Evolutionary conservation across 306 rosid species (phyloP).

Genomic region (Cicer arietinum): DNA sequence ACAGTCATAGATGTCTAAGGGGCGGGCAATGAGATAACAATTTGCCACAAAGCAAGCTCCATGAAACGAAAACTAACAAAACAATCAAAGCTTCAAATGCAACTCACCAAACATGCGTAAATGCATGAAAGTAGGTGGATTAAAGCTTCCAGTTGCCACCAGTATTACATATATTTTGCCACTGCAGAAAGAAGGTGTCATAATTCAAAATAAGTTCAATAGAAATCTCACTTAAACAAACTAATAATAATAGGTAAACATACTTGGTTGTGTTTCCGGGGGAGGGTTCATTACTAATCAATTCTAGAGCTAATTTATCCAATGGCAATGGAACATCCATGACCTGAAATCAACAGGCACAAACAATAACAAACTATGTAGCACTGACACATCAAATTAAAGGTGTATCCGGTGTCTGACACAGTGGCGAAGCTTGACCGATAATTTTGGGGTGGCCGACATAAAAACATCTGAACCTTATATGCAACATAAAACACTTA

Average conservation of each 20-base stretch:
- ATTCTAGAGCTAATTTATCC: conserved; percentile 58
- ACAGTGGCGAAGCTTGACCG: no score
- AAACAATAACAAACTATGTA: not conserved
- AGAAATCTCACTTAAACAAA: conserved; percentile 6
- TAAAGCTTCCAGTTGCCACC: conserved; percentile 88
- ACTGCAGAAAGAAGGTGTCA: conserved; percentile 44
- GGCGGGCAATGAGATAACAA: conserved; percentile 7
- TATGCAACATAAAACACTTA: no score
- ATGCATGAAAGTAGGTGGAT: conserved; percentile 96
- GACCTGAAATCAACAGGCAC: conserved; percentile 36
- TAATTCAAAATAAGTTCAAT: conserved; percentile 13
- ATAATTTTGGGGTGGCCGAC: no score
- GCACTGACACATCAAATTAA: no score
- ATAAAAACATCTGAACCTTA: no score
- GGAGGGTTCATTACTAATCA: conserved; percentile 44
- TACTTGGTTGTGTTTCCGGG: conserved; percentile 50
- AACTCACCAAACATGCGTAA: conserved; percentile 86
- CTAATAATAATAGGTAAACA: conserved; percentile 5
- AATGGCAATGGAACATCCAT: conserved; percentile 65
- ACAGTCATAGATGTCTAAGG: not conserved
- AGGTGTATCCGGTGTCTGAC: no score
- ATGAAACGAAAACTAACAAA: not conserved
- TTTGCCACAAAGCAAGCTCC: not conserved
- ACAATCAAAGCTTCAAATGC: conserved; percentile 6
- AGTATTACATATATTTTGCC: conserved; percentile 67